A percentile compares a stretch with the other conserved stretches of the same genome.
Evolutionary conservation across 169 alveolate species (phyloP).

Genomic region (Plasmodium sp.): DNA sequence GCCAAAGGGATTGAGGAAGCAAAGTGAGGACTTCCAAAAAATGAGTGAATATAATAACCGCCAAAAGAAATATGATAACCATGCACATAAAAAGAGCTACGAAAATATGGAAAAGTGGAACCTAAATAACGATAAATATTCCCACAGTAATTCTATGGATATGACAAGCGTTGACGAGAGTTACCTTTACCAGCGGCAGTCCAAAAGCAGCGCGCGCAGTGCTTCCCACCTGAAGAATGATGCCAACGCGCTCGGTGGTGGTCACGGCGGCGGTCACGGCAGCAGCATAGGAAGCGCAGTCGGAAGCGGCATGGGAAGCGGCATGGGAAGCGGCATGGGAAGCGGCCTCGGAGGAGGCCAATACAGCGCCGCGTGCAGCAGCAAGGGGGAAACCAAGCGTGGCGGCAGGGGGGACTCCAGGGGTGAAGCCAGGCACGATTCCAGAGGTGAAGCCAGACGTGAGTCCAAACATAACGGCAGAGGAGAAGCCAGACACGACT

Average conservation of each 20-base stretch:
- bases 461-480: neutral
- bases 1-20: conserved; percentile 6
- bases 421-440: neutral
- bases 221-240: conserved; percentile 4
- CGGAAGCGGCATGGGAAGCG: neutral
- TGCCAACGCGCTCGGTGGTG: neutral
- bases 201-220: conserved; percentile 9
- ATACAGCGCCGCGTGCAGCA: neutral
- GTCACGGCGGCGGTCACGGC: neutral
- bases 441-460: neutral
- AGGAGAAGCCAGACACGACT: neutral
- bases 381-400: neutral
- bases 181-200: neutral
- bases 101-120: conserved; percentile 44
- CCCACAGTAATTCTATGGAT: conserved; percentile 45
- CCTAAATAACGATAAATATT: conserved; percentile 37
- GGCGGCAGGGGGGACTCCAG: neutral
- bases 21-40: conserved; percentile 15
- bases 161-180: neutral
- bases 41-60: neutral
- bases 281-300: neutral
- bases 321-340: neutral
- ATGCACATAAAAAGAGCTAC: conserved; percentile 1
- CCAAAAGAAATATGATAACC: conserved; percentile 29
- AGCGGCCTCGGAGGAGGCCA: neutral